phyloP scores from a whole-genome alignment of 192 early-diverging fungal species.

The Coemansia sp. region DNA sequence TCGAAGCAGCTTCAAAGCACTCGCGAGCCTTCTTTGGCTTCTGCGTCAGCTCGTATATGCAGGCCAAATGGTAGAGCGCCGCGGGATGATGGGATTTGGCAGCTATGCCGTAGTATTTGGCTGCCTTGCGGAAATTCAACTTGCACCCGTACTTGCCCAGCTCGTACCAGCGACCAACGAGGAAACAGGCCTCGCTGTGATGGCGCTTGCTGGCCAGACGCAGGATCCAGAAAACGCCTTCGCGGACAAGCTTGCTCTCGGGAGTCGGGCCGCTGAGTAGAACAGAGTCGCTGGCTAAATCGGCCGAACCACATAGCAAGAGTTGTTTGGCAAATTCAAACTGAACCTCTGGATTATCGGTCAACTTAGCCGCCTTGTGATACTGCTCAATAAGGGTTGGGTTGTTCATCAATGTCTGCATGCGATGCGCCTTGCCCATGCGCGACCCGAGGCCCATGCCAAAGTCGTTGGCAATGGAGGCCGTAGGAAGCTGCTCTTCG shows the following conservation, averaged over 20 bases:
- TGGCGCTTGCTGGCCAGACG: slow-evolving; percentile 40
- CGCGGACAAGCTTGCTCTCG: slow-evolving; percentile 41
- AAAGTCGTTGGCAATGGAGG: slow-evolving; percentile 33
- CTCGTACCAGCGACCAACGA: slow-evolving; percentile 52
- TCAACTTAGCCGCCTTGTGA: slow-evolving; percentile 68
- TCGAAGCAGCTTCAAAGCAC: slow-evolving; percentile 43
- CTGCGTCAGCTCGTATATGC: slow-evolving; percentile 27
- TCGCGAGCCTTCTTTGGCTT: slow-evolving; percentile 37
- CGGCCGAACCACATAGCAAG: slow-evolving; percentile 45
- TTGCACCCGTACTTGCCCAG: slow-evolving; percentile 50
- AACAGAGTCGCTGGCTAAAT: slow-evolving; percentile 29
- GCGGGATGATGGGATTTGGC: slow-evolving; percentile 35
- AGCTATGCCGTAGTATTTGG: slow-evolving; percentile 33
- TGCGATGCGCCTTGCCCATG: slow-evolving; percentile 45
- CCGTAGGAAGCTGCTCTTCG: slow-evolving; percentile 17
- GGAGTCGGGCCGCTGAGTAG: slow-evolving; percentile 20
- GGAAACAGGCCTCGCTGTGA: slow-evolving; percentile 39
- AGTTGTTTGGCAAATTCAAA: slow-evolving; percentile 67
- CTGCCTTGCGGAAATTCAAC: slow-evolving; percentile 33
- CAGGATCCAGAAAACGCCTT: slow-evolving; percentile 53
- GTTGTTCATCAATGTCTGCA: slow-evolving; percentile 50
- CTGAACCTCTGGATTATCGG: slow-evolving; percentile 67
- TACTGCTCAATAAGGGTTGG: slow-evolving; percentile 56
- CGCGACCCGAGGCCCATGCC: slow-evolving; percentile 37
- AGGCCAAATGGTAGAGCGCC: slow-evolving; percentile 39